A percentile compares a stretch with the other conserved stretches of the same genome.
These are phyloP conservation scores for Arthroderma sp. DNA, from an alignment of 2,329 filamentous ascomycete genomes.

Conservation along the genomic window DNA sequence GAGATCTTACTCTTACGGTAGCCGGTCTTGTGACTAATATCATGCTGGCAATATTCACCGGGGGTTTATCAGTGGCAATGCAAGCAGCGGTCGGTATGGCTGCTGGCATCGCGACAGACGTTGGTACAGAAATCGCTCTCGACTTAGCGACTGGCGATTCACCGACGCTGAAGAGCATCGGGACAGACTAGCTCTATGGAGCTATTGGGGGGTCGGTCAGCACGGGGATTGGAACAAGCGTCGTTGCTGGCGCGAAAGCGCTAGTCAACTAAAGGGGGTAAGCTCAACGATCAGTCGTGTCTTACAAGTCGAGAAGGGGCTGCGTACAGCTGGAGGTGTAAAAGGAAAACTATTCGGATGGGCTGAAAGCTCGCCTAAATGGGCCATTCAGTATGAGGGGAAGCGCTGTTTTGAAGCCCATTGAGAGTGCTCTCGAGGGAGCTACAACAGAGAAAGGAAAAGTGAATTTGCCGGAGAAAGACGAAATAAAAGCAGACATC, in stretches of 20 bases:
- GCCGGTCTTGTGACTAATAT: background rate
- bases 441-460: no score
- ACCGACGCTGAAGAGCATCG: background rate
- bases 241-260: background rate
- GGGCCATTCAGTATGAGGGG: no score
- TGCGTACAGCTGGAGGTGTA: no score
- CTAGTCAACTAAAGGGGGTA: no score
- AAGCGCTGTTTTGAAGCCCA: no score
- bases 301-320: no score
- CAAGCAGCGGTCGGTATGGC: slow-evolving; percentile 2
- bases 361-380: no score
- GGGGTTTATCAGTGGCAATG: background rate
- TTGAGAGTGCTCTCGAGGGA: no score
- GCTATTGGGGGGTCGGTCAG: slow-evolving; percentile 1
- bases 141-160: slow-evolving; percentile 1
- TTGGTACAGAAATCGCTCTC: background rate
- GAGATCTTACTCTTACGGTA: background rate
- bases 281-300: no score
- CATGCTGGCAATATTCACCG: slow-evolving; percentile 1
- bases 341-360: no score
- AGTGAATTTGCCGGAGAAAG: no score
- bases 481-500: no score
- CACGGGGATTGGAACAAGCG: background rate
- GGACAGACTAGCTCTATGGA: slow-evolving; percentile 2
- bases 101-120: slow-evolving; percentile 2